Conservation (phyloP, 257 asterid genomes). For the Ehretia macrophylla region DNA sequence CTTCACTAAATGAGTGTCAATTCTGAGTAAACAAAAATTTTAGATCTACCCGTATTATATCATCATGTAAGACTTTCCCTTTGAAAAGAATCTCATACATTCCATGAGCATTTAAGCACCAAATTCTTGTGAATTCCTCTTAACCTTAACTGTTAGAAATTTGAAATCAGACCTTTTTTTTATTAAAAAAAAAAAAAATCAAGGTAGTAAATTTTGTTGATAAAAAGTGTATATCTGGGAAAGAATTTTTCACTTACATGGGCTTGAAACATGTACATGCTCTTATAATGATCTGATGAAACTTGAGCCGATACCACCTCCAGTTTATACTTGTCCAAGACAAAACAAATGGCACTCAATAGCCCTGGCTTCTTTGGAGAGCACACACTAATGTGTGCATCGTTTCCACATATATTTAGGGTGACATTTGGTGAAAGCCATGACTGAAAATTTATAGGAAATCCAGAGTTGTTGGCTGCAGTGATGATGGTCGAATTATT, state of each 20-base stretch:
- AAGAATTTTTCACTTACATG: constrained; percentile 33
- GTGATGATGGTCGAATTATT: background rate
- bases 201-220: too few species aligned
- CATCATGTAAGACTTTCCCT: too few species aligned
- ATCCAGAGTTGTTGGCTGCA: background rate
- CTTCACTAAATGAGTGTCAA: too few species aligned
- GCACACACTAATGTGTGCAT: constrained; percentile 22
- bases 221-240: too few species aligned
- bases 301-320: constrained; percentile 50
- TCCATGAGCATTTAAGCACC: too few species aligned
- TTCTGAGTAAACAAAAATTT: too few species aligned
- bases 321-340: constrained; percentile 48
- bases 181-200: too few species aligned
- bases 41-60: too few species aligned
- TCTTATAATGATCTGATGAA: constrained; percentile 25
- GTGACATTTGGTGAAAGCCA: constrained; percentile 58
- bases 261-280: constrained; percentile 54
- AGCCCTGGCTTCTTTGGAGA: constrained; percentile 12
- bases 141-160: too few species aligned
- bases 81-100: too few species aligned
- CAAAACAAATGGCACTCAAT: constrained; percentile 36
- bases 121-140: too few species aligned
- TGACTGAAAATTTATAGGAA: constrained; percentile 23
- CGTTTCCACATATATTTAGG: constrained; percentile 42
- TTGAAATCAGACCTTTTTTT: too few species aligned